A percentile compares a stretch with the other conserved stretches of the same genome.
Evolutionary conservation across 1,284 basidiomycete genomes (phyloP).

Genomic region (Ustilago curta): DNA sequence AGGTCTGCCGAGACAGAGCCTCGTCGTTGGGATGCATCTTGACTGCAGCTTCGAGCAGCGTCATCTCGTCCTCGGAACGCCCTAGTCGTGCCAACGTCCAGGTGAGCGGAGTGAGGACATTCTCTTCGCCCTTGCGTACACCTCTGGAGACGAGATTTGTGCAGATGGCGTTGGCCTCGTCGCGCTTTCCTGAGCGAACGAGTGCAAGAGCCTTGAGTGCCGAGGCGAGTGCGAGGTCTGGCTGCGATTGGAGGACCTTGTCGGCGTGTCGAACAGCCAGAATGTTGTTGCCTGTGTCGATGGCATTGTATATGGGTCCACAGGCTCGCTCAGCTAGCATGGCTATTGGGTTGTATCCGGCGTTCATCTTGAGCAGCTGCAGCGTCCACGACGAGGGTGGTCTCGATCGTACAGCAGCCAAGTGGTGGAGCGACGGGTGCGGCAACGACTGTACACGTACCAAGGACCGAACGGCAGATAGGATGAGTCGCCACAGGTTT

Average conservation of each 20-base stretch:
- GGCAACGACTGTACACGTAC: background rate
- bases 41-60: conserved; percentile 65
- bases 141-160: conserved; percentile 82
- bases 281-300: conserved; percentile 54
- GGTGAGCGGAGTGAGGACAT: conserved; percentile 80
- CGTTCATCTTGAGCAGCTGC: conserved; percentile 19
- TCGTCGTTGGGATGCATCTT: conserved; percentile 80
- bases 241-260: conserved; percentile 44
- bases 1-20: conserved; percentile 82
- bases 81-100: conserved; percentile 81
- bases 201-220: conserved; percentile 85
- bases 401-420: conserved; percentile 10
- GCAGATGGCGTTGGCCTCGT: conserved; percentile 81
- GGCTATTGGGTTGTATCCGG: conserved; percentile 45
- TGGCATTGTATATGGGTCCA: conserved; percentile 53
- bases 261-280: conserved; percentile 48
- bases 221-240: conserved; percentile 41
- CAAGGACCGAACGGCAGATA: conserved; percentile 4
- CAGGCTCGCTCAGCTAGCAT: conserved; percentile 57
- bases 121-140: conserved; percentile 69
- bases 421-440: conserved; percentile 12
- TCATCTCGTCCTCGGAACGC: conserved; percentile 73
- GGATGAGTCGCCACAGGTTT: conserved; percentile 18
- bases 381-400: conserved; percentile 18
- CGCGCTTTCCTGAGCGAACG: conserved; percentile 81